These are phyloP conservation scores for Globisporangium cederbergense DNA, from an alignment of 352 stramenopile genomes.

Conservation along the genomic window DNA sequence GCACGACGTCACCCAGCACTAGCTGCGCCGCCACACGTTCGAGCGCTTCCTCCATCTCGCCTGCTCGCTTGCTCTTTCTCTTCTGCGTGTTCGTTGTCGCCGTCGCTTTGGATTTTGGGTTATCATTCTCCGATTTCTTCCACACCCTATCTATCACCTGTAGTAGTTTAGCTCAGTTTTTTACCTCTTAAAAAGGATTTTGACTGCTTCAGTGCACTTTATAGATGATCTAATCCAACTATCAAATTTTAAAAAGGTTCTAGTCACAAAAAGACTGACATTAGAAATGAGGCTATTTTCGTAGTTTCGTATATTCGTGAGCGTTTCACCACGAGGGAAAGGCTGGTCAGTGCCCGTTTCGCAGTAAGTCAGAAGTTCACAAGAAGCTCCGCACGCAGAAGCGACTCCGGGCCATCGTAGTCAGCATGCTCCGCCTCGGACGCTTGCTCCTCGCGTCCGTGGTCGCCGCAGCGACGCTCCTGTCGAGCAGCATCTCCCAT, in stretches of 20 bases:
- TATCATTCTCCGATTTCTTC: neutral
- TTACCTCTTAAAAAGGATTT: too few relatives aligned
- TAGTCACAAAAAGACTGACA: neutral
- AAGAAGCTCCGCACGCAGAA: neutral
- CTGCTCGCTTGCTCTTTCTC: neutral
- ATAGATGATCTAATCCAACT: too few relatives aligned
- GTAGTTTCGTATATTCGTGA: too few relatives aligned
- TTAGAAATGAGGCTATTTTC: too few relatives aligned
- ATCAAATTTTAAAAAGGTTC: neutral
- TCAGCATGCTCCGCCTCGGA: neutral
- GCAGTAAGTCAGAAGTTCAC: neutral
- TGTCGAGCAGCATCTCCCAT: neutral
- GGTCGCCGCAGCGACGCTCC: neutral
- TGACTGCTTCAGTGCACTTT: too few relatives aligned
- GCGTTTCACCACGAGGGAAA: too few relatives aligned
- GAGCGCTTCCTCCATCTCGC: constrained; percentile 9
- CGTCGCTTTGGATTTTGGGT: neutral
- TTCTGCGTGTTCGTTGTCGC: neutral
- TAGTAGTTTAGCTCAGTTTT: too few relatives aligned
- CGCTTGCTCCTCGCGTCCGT: neutral
- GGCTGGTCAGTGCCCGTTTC: neutral
- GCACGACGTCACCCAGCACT: constrained; percentile 46
- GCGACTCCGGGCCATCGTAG: neutral
- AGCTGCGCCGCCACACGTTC: constrained; percentile 12
- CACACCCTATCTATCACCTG: neutral